Evolutionary conservation across 345 rosid species (phyloP), one percentile per base, ranked within the genome.

Genomic region (Gossypium raimondii): DNA sequence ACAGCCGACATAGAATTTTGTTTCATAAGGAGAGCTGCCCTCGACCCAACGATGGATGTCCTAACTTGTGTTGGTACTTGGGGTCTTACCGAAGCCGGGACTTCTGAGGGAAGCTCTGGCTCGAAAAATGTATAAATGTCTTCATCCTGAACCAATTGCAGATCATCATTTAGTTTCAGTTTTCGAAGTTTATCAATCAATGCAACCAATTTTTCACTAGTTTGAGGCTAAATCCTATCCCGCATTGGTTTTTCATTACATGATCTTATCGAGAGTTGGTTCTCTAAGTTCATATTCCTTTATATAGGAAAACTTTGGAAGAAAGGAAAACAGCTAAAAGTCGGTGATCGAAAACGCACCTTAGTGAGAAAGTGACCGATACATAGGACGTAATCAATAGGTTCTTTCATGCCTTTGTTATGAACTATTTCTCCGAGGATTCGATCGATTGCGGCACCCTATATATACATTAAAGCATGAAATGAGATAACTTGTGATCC

Each of bases 401-500:
- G 51, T 47, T 11, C 51, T 12, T 47, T 47, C 51, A 47, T 47
- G 51, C 51, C 51, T 11, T 11, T 47, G 51, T 11, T 47, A 47
- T 47, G 51, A 47, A 47, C 51, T 47, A 47, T 47, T 47, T 47
- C 51, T 47, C 90, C 88, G 2, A 87, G 76, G 50, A 87, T 87
- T 2, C 88, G 85, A 82, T 85, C 90, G 47, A 87, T 83, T 50
- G 88, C 90, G 24, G 88, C 87, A 70, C 90, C 88, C 90, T 87
- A 78, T 47, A 47, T 47, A 47, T 56, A 9, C 14, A 59, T 9
- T 59, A 20, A 70, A 72, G 61, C 38, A 58, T 68, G 20, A 64
- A 3, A 52, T 41, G 75, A 67, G 24, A 24, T 1, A 53, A 51
- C 62, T 10, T 61, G 18, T 17, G 14, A 63, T 55, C 25, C 20